These are phyloP conservation scores for Arthrobotrys conoides DNA, from an alignment of 2,329 filamentous ascomycete genomes.

Conservation along the genomic window DNA sequence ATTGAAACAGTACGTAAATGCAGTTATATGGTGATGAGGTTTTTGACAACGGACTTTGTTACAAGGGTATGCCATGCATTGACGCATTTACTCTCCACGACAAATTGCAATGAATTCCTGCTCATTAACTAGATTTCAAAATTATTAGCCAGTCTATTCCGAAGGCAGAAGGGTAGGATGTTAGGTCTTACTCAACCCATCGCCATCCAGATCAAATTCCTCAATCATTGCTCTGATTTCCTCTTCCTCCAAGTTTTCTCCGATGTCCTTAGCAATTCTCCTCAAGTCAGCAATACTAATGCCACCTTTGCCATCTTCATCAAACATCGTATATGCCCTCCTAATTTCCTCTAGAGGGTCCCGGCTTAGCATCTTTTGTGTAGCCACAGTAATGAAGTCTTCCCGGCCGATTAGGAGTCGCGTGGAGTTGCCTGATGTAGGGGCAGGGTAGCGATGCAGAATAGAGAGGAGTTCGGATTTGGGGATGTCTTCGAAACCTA, in stretches of 20 bases:
- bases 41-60: not conserved
- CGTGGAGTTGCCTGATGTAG: conserved; percentile 69
- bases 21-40: not conserved
- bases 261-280: conserved; percentile 88
- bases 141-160: conserved; percentile 26
- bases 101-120: conserved; percentile 78
- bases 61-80: not conserved
- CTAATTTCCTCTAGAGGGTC: conserved; percentile 93
- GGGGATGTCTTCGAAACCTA: conserved; percentile 57
- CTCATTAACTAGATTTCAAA: conserved; percentile 71
- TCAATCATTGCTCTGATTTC: conserved; percentile 97
- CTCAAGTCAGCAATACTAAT: conserved; percentile 91
- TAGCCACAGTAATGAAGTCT: conserved; percentile 81
- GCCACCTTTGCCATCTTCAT: conserved; percentile 85
- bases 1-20: conserved; percentile 3
- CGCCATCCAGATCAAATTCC: conserved; percentile 95
- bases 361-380: conserved; percentile 82
- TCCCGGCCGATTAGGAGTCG: conserved; percentile 80
- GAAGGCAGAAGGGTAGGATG: not conserved
- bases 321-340: conserved; percentile 92
- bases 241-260: conserved; percentile 91
- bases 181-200: conserved; percentile 73
- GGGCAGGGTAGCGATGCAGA: conserved; percentile 34
- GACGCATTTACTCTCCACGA: conserved; percentile 62
- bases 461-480: conserved; percentile 49